These are phyloP conservation scores for Polymyxa betae DNA, from an alignment of 208 protist genomes.

Conservation along the genomic window DNA sequence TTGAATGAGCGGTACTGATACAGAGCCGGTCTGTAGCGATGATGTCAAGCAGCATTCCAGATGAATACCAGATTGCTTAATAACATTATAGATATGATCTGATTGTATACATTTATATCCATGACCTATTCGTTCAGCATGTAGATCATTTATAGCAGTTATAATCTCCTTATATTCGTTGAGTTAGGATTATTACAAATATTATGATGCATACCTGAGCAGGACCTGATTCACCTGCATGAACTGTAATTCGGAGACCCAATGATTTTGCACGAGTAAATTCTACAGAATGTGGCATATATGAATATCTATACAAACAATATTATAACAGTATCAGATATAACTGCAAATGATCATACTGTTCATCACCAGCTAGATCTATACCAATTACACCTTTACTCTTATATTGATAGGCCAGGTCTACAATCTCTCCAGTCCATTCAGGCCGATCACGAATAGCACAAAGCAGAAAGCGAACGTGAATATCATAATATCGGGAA, in stretches of 20 bases:
- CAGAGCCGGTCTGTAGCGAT: background rate
- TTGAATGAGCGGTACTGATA: background rate
- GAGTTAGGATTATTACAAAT: background rate
- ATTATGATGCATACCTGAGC: background rate
- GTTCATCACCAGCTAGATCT: background rate
- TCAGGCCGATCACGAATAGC: background rate
- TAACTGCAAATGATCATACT: background rate
- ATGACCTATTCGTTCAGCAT: background rate
- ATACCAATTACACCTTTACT: background rate
- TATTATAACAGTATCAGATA: background rate
- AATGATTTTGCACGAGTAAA: background rate
- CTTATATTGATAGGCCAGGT: background rate
- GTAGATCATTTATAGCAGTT: background rate
- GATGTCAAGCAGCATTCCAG: background rate
- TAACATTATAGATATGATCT: background rate
- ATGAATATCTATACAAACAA: background rate
- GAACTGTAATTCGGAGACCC: background rate
- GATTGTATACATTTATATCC: background rate
- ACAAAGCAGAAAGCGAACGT: background rate
- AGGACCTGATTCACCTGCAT: background rate
- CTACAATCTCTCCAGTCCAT: background rate
- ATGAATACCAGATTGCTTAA: background rate
- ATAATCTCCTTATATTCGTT: background rate
- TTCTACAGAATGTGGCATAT: background rate
- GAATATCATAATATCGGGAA: background rate